phyloP scores from a whole-genome alignment of 495 filamentous ascomycete genomes.

The Geopyxis carbonaria region DNA sequence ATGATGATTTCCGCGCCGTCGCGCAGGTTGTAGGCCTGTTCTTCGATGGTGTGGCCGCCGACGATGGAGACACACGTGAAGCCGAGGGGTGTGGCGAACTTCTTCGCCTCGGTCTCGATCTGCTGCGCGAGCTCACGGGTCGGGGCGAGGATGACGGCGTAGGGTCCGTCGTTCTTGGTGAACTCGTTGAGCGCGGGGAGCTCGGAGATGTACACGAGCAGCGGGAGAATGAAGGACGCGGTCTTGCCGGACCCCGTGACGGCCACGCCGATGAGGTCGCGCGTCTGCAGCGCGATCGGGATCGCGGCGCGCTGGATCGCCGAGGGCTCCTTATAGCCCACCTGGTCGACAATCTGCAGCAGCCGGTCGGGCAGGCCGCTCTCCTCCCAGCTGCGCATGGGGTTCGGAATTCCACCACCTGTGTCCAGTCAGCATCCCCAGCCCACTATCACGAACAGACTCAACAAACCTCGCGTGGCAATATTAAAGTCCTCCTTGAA shows the following conservation, averaged over 20 bases:
- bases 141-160: conserved; percentile 87
- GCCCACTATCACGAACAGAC: background rate
- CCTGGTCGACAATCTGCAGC: conserved; percentile 64
- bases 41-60: conserved; percentile 87
- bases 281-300: conserved; percentile 79
- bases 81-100: conserved; percentile 78
- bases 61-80: conserved; percentile 96
- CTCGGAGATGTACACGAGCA: conserved; percentile 93
- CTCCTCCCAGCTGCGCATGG: conserved; percentile 91
- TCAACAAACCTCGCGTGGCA: conserved; percentile 49
- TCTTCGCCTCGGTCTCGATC: conserved; percentile 86
- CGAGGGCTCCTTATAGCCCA: conserved; percentile 87
- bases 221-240: conserved; percentile 79
- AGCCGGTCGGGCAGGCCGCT: conserved; percentile 63
- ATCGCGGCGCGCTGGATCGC: conserved; percentile 89
- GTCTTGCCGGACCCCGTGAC: conserved; percentile 99
- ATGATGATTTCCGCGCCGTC: conserved; percentile 98
- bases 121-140: conserved; percentile 98
- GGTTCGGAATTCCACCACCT: conserved; percentile 73
- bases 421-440: background rate
- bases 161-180: conserved; percentile 91
- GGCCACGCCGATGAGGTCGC: conserved; percentile 93
- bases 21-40: conserved; percentile 83
- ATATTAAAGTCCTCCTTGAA: conserved; percentile 99
- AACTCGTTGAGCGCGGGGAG: conserved; percentile 68